Base-by-base conservation (phyloP, 305 asterid genomes). In the Lippia alba region DNA sequence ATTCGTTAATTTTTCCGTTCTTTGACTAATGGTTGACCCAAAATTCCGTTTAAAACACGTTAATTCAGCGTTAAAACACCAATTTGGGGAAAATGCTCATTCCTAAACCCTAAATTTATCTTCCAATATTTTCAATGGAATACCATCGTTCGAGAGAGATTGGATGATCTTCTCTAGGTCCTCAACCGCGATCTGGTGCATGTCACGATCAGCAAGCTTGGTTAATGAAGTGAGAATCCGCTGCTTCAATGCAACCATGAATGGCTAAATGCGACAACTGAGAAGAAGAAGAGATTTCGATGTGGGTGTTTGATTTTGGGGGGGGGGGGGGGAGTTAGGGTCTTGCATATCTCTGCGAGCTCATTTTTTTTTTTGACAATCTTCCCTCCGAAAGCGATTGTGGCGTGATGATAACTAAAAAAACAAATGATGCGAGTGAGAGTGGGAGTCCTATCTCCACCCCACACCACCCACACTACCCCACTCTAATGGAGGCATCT, bases 161-260 rank as follows among this genome's bases (percentile, higher is more conserved):
- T 85, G 88, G 70, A 90, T 89, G 72, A 92, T 86, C 75, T 86
- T 89, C 70, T 89, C 94, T 20, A 95, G 91, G 82, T 95, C 99
- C 55, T 95, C 96, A 34, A 95, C 84, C 36, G 98, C 99, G 91
- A 95, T 95, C 87, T 92, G 96, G 82, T 95, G 99, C 39, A 98
- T 95, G 77, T 95, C 99, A 48, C 98, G 85, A 78, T 95, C 98
- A 45, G 99, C 91, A 49, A 95, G 94, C 79, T 92, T 95, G 16
- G 96, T 84, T 2, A 95, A 87, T 6, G 96, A 95, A 18, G 89
- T 92, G 9, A 95, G 87, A n/a, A 92, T 89, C 48, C 96, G 79
- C 71, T 95, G 98, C 88, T 95, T 95, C 68, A 95, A 82, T 72
- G 90, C 99, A 63, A 95, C 85, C 97, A n/a, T n/a, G n/a, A n/a